Evolutionary conservation across 75 land plant genomes (phyloP), one percentile per base, ranked within the genome.

Genomic region (Pinus taeda): DNA sequence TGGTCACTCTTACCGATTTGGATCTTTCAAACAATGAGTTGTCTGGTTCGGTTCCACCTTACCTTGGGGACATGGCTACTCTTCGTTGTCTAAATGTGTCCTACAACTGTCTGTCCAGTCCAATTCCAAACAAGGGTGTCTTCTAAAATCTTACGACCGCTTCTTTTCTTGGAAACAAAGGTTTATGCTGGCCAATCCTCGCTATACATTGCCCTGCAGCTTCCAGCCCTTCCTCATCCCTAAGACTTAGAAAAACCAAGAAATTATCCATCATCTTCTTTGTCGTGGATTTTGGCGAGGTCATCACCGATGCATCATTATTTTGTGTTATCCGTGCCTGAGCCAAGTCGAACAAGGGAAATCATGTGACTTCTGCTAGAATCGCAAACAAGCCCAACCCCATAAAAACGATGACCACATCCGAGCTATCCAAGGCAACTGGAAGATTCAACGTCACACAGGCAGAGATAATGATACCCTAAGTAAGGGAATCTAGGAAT

Each of bases 11-110:
- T 65, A 77, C 67, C 15, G 49, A 75, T 55, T 55, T 84, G 33
- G 85, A 84, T 57, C 39, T 84, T 15, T 76, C 76, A 17, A 55
- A 13, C 59, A 84, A 84, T 63, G 30, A 71, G 49, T 58, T 84
- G 42, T 29, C 79, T 1, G 85, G 85, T 0, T 39, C 59, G 36
- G 65, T 84, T 6, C 83, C 83, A 57, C 15, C 59, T 21, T 42
- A 59, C 15, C 55, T 84, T n/a, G n/a, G n/a, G n/a, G n/a, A n/a
- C n/a, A n/a, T n/a, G n/a, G n/a, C n/a, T n/a, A n/a, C n/a, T n/a
- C n/a, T n/a, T n/a, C n/a, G n/a, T n/a, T n/a, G n/a, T n/a, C n/a
- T 84, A 60, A 81, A 81, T 57, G 15, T 84, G 4, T 81, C 85
- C 6, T 56, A 72, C 60, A 84, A 84, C 42, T 24, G 29, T 49